phyloP scores from a whole-genome alignment of 495 filamentous ascomycete species.

The Cercophora scortea region DNA sequence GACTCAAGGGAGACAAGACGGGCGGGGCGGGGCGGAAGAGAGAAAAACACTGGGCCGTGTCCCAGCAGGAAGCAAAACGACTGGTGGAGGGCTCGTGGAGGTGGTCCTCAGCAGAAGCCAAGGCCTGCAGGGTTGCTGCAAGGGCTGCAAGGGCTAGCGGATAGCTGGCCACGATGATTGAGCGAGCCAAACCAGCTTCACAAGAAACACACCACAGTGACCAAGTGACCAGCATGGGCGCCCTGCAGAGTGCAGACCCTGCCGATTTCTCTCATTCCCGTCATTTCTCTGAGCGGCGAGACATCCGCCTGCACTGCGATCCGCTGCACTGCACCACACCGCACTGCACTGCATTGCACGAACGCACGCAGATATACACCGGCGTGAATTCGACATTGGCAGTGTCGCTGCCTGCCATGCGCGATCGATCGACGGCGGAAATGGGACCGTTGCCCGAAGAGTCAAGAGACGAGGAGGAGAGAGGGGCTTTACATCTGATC shows the following conservation, averaged over 20 bases:
- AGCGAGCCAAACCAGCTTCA: constrained; percentile 7
- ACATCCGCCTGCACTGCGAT: not conserved
- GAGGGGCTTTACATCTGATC: not conserved
- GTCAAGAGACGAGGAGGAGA: no score
- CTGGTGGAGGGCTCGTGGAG: constrained; percentile 8
- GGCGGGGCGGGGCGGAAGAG: constrained; percentile 12
- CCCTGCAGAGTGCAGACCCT: no score
- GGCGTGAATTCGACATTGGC: constrained; percentile 4
- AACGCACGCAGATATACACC: not conserved
- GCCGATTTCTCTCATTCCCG: no score
- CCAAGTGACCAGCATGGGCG: no score
- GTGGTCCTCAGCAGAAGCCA: not conserved
- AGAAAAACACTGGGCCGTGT: constrained; percentile 3
- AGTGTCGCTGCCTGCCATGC: no score
- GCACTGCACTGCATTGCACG: constrained; percentile 9
- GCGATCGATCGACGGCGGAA: constrained; percentile 1
- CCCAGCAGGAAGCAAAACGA: constrained; percentile 14
- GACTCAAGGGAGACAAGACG: constrained; percentile 10
- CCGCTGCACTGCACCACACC: not conserved
- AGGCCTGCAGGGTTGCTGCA: not conserved
- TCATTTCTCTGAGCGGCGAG: no score
- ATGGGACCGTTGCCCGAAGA: constrained; percentile 7
- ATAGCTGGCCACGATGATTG: constrained; percentile 27
- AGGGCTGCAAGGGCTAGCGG: constrained; percentile 23
- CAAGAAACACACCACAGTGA: no score